These are phyloP conservation scores for Haberlea rhodopensis DNA, from an alignment of 257 asterid genomes.

Conservation along the genomic window DNA sequence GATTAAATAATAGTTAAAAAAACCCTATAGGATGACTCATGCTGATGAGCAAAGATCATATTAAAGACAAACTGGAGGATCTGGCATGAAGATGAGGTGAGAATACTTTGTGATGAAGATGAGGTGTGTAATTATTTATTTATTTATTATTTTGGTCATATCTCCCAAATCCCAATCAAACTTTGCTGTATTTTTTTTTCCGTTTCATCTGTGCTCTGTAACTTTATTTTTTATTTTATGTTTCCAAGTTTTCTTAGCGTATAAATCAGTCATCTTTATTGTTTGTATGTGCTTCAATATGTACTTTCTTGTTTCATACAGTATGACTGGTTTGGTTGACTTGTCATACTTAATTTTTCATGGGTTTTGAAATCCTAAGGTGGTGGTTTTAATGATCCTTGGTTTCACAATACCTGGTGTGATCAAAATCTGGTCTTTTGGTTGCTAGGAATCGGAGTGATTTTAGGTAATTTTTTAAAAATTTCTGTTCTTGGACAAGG, in stretches of 20 bases:
- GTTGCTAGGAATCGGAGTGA: neutral
- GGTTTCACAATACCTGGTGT: slow-evolving; percentile 1
- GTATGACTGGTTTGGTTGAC: slow-evolving; percentile 3
- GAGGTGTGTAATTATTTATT: slow-evolving; percentile 3
- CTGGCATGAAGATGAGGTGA: neutral
- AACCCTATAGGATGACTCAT: too few relatives aligned
- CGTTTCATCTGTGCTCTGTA: slow-evolving; percentile 22
- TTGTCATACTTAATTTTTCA: slow-evolving; percentile 5
- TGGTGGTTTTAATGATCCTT: neutral
- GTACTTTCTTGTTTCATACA: neutral
- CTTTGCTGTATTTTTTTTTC: slow-evolving; percentile 12
- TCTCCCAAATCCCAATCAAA: slow-evolving; percentile 16
- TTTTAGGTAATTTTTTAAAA: neutral
- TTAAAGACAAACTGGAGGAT: slow-evolving; percentile 14
- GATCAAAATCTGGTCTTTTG: neutral
- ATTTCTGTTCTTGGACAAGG: neutral
- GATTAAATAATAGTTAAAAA: too few relatives aligned
- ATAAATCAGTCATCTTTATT: slow-evolving; percentile 5
- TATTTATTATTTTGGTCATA: slow-evolving; percentile 1
- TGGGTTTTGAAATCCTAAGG: neutral
- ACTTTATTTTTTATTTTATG: slow-evolving; percentile 20
- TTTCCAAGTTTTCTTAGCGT: slow-evolving; percentile 15
- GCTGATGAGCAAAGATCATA: neutral
- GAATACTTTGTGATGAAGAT: neutral
- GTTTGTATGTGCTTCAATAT: neutral